Base-by-base conservation (phyloP, 2,329 filamentous ascomycete species). In the Aspergillus latus region DNA sequence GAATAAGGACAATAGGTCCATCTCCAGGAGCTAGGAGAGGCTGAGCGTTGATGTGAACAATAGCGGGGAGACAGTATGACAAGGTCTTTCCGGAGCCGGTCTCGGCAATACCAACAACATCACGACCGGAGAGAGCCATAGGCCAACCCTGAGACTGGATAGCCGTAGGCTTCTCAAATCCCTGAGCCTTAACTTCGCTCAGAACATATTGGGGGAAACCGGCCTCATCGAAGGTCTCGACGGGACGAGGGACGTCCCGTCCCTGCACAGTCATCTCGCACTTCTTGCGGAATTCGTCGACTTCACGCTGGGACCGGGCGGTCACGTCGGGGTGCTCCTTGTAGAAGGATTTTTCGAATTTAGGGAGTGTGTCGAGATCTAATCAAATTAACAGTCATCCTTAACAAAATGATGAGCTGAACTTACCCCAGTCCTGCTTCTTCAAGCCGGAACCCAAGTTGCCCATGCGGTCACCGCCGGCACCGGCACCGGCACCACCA, bases 301-400 rank as follows among this genome's bases (percentile, higher is more conserved):
- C 89, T 61, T 97, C 93, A 55, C 84, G 84, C 42, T 84, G 74
- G 10, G 90, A 86, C 70, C 94, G 90, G 68, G 76, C 81, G 60
- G 86, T 77, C 59, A 99, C 93, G 58, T 85, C 85, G 32, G 88
- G 83, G 72, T 94, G 87, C 78, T 97, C 94, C 81, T 97, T 96
- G 85, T 99, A 99, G 80, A 99, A 99, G 7, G 90, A 92, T 80
- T 99, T 99, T 75, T 99, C 94, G 79, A 99, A 99, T 78, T 97
- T 97, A 67, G 94, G 93, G 45, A 99, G 72, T 5, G 87, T 75
- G 69, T 75, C 81, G 52, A 94, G 68, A 73, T 99, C 94, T 94
- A 64, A 58, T n/a, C 62, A 49, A 26, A 61, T 74, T 64, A 71
- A 68, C 62, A 60, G 54, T 59, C 48, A 29, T 7, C 52, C 62